Conservation (phyloP, 805 yeast genomes). For the Candida pseudofarinosa region DNA sequence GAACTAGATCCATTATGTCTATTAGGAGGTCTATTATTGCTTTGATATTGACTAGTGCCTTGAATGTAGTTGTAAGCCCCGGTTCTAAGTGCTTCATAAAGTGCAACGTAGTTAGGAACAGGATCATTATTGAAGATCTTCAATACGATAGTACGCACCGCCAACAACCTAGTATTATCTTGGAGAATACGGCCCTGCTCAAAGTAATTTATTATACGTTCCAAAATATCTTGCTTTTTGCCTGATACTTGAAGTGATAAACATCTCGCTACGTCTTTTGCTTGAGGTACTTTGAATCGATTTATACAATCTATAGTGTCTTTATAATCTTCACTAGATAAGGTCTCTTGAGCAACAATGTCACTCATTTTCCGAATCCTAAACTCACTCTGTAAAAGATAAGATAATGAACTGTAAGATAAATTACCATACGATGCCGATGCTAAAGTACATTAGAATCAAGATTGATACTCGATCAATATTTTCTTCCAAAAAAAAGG, state of each 20-base stretch:
- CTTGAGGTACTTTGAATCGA: constrained; percentile 43
- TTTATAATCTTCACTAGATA: constrained; percentile 12
- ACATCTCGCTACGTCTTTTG: constrained; percentile 50
- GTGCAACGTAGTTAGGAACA: constrained; percentile 33
- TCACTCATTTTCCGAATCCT: constrained; percentile 5
- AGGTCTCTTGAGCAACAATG: constrained; percentile 4
- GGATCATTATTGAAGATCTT: constrained; percentile 31
- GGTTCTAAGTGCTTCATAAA: constrained; percentile 22
- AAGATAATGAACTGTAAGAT: no score
- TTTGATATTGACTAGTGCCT: constrained; percentile 1
- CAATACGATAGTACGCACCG: constrained; percentile 42
- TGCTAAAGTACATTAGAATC: no score
- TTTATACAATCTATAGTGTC: constrained; percentile 11
- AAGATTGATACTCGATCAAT: no score
- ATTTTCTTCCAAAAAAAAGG: no score
- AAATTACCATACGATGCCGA: no score
- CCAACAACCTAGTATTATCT: constrained; percentile 41
- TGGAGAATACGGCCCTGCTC: constrained; percentile 36
- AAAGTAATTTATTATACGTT: constrained; percentile 47
- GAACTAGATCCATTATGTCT: background rate
- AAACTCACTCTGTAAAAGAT: no score
- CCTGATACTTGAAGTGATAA: constrained; percentile 51
- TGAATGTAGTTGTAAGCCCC: constrained; percentile 18
- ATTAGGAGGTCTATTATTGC: constrained; percentile 3
- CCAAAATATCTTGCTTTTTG: constrained; percentile 56